phyloP scores from a whole-genome alignment of 345 rosid genomes.

The Citrus sinensis region DVS_A1.0 CM039166.1:13963501-13964000 shows the following conservation, averaged over 20 bases:
- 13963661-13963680: background rate
- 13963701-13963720: background rate
- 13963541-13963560: background rate
- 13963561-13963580: background rate
- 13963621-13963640: background rate
- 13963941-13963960: conserved; percentile 81
- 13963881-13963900: background rate
- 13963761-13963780: background rate
- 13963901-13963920: background rate
- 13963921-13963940: background rate
- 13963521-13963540: background rate
- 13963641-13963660: no score
- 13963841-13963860: background rate
- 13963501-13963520: background rate
- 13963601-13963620: background rate
- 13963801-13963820: background rate
- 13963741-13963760: background rate
- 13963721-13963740: background rate
- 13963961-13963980: conserved; percentile 98
- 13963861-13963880: background rate
- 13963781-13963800: background rate
- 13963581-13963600: background rate
- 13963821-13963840: background rate
- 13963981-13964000: conserved; percentile 88
- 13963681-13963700: background rate